Conservation (phyloP, 176 grass and related monocot genomes). For the Carex pumila region DNA sequence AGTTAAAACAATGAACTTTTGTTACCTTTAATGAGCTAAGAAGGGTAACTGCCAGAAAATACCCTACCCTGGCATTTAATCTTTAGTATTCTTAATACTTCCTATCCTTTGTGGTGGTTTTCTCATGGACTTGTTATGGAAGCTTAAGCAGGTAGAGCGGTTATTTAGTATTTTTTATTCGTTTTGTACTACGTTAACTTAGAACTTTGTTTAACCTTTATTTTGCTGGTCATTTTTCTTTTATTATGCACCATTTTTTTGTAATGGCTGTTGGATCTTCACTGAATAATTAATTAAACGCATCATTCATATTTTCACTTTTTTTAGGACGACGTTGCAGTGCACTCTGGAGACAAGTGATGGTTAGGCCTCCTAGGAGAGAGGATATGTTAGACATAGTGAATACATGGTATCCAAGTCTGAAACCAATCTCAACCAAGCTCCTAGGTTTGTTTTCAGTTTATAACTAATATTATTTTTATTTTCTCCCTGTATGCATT, state of each 20-base stretch:
- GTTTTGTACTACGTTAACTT: not conserved
- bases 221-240: constrained; percentile 17
- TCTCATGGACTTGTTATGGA: not conserved
- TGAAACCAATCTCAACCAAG: constrained; percentile 44
- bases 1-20: not conserved
- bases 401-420: constrained; percentile 71
- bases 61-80: not conserved
- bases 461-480: constrained; percentile 12
- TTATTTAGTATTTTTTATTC: not conserved
- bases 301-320: constrained; percentile 2
- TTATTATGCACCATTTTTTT: not conserved
- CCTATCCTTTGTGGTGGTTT: not conserved
- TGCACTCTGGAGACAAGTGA: constrained; percentile 81
- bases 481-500: not conserved
- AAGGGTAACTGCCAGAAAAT: not conserved
- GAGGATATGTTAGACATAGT: constrained; percentile 70
- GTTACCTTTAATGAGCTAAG: not conserved
- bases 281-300: not conserved
- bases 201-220: constrained; percentile 13
- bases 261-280: not conserved
- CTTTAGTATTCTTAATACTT: not conserved
- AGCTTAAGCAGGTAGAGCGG: not conserved
- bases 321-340: constrained; percentile 32
- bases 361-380: constrained; percentile 49
- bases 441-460: constrained; percentile 49